Conservation (phyloP, 371 early-diverging fungal genomes). For the Quaeritorhiza haematococci region DNA sequence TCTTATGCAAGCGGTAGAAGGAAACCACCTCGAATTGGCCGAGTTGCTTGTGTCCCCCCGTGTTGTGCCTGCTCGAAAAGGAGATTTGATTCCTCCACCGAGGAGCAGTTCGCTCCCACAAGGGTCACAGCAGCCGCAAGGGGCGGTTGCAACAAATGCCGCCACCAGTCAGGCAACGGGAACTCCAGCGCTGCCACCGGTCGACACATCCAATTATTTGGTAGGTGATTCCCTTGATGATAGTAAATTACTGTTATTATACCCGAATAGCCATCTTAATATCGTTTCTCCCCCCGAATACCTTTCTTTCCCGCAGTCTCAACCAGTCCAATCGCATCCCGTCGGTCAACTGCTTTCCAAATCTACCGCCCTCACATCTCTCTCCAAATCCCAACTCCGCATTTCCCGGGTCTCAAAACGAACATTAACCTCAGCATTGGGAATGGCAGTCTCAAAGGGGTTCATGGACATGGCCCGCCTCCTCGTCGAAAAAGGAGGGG, state of each 20-base stretch:
- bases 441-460: conserved; percentile 11
- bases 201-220: no score
- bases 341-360: no score
- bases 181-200: no score
- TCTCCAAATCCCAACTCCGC: no score
- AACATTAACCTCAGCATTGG: conserved; percentile 5
- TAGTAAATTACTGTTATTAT: no score
- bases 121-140: neutral
- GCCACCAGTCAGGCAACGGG: no score
- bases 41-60: neutral
- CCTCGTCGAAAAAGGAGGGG: conserved; percentile 12
- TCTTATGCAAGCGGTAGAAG: neutral
- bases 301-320: neutral
- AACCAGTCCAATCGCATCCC: neutral
- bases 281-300: neutral
- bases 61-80: neutral
- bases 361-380: no score
- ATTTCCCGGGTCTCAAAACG: neutral
- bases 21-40: neutral
- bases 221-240: no score
- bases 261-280: neutral
- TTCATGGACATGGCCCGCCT: conserved; percentile 14
- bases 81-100: no score
- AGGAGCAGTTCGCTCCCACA: neutral
- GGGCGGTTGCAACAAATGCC: neutral